Base-by-base conservation (phyloP, 345 rosid species). In the Atalantia buxifolia region DNA sequence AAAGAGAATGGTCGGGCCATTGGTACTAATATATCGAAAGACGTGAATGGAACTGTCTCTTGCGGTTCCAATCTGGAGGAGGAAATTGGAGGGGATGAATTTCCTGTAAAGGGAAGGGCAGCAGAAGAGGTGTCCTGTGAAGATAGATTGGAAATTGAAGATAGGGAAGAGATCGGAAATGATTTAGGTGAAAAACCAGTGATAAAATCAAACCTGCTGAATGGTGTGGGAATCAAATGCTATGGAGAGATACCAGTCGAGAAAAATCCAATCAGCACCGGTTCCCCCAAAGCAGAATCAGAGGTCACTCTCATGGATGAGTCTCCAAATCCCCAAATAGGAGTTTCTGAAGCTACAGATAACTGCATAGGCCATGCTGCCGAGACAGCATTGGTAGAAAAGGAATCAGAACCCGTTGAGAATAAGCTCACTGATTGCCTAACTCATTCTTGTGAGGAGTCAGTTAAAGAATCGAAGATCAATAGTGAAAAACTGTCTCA, bases 371-470 rank as follows among this genome's bases (percentile, higher is more conserved):
- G 69, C 65, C 73, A 35, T 33, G 48, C 77, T 57, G 79, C 68
- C 24, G 68, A 65, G 27, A 60, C 53, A 2, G 42, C 65, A 55
- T 18, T 60, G 75, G 40, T 10, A 48, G 60, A 24, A 50, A 73
- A 78, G 48, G 84, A 76, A 78, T 62, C 83, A 45, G 83, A 74
- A 60, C 65, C 45, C 12, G 79, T 24, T 40, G 83, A 60, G 35
- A 67, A 18, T 80, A 62, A 66, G 66, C 22, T 60, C 38, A 68
- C 75, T 50, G 56, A 74, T 24, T 16, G 28, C 38, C 60, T 72
- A 38, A 27, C 55, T 67, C 78, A 72, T 53, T 68, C 69, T 68
- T 27, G 2, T 56, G 72, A 72, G 71, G 69, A 79, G 45, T 48
- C 69, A 2, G 19, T 24, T 3, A 53, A 73, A 62, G 81, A 61